Base-by-base conservation (phyloP, 306 rosid genomes). In the Glycyrrhiza uralensis region DNA sequence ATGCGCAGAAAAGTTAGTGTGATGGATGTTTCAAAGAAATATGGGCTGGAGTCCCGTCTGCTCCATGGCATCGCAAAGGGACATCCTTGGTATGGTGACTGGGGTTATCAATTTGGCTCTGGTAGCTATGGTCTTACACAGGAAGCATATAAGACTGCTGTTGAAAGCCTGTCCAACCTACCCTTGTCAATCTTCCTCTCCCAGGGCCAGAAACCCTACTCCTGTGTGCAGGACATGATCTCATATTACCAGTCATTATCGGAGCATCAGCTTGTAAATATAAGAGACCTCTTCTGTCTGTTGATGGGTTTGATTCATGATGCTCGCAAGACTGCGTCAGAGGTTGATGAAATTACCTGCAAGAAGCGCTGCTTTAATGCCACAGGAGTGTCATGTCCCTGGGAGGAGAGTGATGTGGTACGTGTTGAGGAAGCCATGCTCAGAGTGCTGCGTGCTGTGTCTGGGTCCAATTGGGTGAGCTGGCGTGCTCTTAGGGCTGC, bases 21-120 rank as follows among this genome's bases (percentile, higher is more conserved):
- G 79, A 94, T 94, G 99, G 99, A 94, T 81, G 99, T 94, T 68
- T 94, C 99, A 12, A 94, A 86, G 84, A 94, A 91, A 87, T 91
- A 83, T 66, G 97, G 97, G 28, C 58, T 91, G 71, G 99, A 89
- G 74, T 94, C 91, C 65, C 89, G 97, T 76, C 72, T 94, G 45
- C 91, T 91, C 56, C 99, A 94, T 81, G 91, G 95, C 44, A 83
- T 94, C 24, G 71, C 77, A 41, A 85, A 85, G 79, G 92, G 96
- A 11, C 84, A 81, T 78, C 87, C 97, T 0, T 94, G 99, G 99
- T 91, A 94, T 68, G 97, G 99, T 69, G 83, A 85, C 57, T 94
- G 99, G 99, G 99, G 97, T 29, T 94, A 89, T 70, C 86, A 85
- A 78, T 94, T 94, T 76, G 97, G 97, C 76, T 85, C 91, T 20